These are phyloP conservation scores for Epichloe sylvatica DNA, from an alignment of 2,329 filamentous ascomycete species.

Conservation along the genomic window DNA sequence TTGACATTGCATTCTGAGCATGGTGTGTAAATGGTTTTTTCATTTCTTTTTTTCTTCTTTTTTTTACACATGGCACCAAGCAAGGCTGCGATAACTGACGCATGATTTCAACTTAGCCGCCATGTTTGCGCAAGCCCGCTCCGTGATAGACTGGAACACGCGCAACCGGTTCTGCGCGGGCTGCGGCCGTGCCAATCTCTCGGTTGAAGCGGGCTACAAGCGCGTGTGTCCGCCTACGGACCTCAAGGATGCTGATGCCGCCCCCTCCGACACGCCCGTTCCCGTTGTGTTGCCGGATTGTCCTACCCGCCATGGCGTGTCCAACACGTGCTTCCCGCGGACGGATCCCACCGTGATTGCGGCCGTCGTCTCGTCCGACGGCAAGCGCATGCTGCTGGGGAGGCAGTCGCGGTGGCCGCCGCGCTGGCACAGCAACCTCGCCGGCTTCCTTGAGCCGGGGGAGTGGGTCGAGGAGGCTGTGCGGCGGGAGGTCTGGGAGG, in stretches of 20 bases:
- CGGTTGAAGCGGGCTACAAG: slow-evolving; percentile 68
- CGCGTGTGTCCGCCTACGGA: slow-evolving; percentile 64
- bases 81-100: too few relatives aligned
- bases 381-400: slow-evolving; percentile 66
- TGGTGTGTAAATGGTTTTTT: slow-evolving; percentile 30
- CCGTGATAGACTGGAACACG: slow-evolving; percentile 84
- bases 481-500: slow-evolving; percentile 73
- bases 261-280: slow-evolving; percentile 13
- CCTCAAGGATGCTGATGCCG: slow-evolving; percentile 25
- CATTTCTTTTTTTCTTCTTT: too few relatives aligned
- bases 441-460: slow-evolving; percentile 76
- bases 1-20: slow-evolving; percentile 46
- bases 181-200: slow-evolving; percentile 72
- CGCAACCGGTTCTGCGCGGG: slow-evolving; percentile 85
- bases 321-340: slow-evolving; percentile 81
- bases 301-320: slow-evolving; percentile 68
- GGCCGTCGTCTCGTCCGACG: slow-evolving; percentile 72
- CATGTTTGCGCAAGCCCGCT: slow-evolving; percentile 78
- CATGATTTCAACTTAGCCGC: slow-evolving; percentile 44
- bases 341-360: slow-evolving; percentile 95
- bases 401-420: slow-evolving; percentile 72
- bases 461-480: slow-evolving; percentile 79
- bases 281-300: slow-evolving; percentile 36
- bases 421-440: slow-evolving; percentile 78
- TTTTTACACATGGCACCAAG: too few relatives aligned